A percentile compares a stretch with the other conserved stretches of the same genome.
Evolutionary conservation across 2,329 filamentous ascomycete genomes (phyloP).

Genomic region (Arthrobotrys entomopaga): DNA sequence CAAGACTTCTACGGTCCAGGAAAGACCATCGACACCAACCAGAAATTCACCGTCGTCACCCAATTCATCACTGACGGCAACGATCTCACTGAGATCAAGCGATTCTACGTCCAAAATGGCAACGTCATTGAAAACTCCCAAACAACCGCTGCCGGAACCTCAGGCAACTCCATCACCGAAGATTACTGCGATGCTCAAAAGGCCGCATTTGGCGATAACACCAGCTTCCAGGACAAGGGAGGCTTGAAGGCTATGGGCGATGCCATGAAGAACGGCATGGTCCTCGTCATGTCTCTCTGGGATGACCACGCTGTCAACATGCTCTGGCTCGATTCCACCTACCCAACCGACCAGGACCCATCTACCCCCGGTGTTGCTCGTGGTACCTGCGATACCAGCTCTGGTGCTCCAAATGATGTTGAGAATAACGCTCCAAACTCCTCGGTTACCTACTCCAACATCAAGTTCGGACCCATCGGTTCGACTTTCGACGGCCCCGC

Average conservation of each 20-base stretch:
- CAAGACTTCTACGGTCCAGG: slow-evolving; percentile 62
- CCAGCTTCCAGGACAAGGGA: slow-evolving; percentile 51
- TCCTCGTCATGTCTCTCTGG: slow-evolving; percentile 60
- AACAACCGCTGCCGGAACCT: slow-evolving; percentile 62
- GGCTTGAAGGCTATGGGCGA: slow-evolving; percentile 52
- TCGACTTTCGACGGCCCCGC: slow-evolving; percentile 64
- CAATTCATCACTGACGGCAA: slow-evolving; percentile 62
- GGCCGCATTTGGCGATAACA: slow-evolving; percentile 43
- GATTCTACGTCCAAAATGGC: slow-evolving; percentile 62
- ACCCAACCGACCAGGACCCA: slow-evolving; percentile 63
- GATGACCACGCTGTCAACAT: slow-evolving; percentile 70
- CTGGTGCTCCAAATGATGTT: slow-evolving; percentile 67
- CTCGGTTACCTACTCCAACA: slow-evolving; percentile 70
- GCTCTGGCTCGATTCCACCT: slow-evolving; percentile 71
- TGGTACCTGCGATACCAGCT: slow-evolving; percentile 68
- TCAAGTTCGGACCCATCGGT: slow-evolving; percentile 69
- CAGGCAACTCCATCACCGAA: slow-evolving; percentile 61
- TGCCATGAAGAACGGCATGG: slow-evolving; percentile 55
- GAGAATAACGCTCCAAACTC: slow-evolving; percentile 65
- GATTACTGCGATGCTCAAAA: slow-evolving; percentile 52
- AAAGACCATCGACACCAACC: slow-evolving; percentile 62
- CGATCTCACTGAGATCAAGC: slow-evolving; percentile 60
- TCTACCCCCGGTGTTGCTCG: slow-evolving; percentile 66
- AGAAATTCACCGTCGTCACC: slow-evolving; percentile 63
- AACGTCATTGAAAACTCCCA: slow-evolving; percentile 62